Evolutionary conservation across 768 basidiomycete genomes (phyloP).

Genomic region (Boletus edulis): DNA sequence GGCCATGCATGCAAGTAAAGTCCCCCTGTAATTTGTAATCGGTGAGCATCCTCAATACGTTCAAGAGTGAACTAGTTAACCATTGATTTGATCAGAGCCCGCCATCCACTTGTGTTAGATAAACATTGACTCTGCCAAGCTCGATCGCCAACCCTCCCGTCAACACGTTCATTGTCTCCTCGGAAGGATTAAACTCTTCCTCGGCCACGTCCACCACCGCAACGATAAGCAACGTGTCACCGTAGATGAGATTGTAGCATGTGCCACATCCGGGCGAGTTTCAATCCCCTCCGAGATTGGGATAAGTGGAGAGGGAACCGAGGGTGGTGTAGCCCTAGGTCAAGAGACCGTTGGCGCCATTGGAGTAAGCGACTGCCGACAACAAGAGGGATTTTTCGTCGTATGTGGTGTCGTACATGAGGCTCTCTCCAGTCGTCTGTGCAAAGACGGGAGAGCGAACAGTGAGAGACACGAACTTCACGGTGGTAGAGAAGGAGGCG

Average conservation of each 20-base stretch:
- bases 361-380: not conserved
- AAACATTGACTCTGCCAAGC: slow-evolving; percentile 48
- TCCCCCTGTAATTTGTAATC: too few relatives aligned
- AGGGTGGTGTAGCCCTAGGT: not conserved
- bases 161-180: slow-evolving; percentile 51
- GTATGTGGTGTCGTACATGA: slow-evolving; percentile 33
- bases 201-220: slow-evolving; percentile 29
- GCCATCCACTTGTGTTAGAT: slow-evolving; percentile 42
- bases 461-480: slow-evolving; percentile 26
- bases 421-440: slow-evolving; percentile 1
- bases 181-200: slow-evolving; percentile 43
- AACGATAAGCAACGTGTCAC: slow-evolving; percentile 12
- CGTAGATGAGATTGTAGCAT: slow-evolving; percentile 32
- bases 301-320: not conserved
- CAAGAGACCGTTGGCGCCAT: not conserved
- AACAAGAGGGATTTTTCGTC: slow-evolving; percentile 23
- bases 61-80: too few relatives aligned
- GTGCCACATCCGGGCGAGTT: slow-evolving; percentile 31
- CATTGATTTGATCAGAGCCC: slow-evolving; percentile 25
- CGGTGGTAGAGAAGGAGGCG: not conserved
- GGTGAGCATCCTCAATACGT: too few relatives aligned
- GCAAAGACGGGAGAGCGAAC: slow-evolving; percentile 19
- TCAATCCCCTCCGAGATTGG: slow-evolving; percentile 16
- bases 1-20: too few relatives aligned
- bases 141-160: slow-evolving; percentile 46